Evolutionary conservation across 176 grass and related monocot species (phyloP), one percentile per base, ranked within the genome.

Genomic region (Rhynchospora pubera): DNA sequence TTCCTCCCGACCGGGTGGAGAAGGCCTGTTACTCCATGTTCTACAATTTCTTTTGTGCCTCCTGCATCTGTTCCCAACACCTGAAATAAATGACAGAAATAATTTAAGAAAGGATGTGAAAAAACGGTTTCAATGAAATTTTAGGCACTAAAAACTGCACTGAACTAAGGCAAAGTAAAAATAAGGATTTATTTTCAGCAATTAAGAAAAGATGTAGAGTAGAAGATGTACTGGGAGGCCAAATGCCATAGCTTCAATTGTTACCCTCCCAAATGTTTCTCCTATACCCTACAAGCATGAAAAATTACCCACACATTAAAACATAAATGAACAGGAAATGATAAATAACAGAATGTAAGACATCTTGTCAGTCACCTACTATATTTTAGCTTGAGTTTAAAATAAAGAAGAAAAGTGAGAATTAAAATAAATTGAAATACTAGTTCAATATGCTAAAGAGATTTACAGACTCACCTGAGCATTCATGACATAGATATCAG

Each of bases 171-270:
- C 32, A 5, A 50, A 50, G 5, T 50, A 8, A 50, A 5, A 9
- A 51, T 51, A 11, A 51, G 16, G 18, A 69, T 69, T 55, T 67
- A 16, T 76, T 76, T 76, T 28, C 48, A 53, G 14, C 6, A 56
- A 76, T 55, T 76, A 76, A 55, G 19, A 82, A 24, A 43, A 67
- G 0, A 67, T 82, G 61, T 47, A 16, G 51, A 52, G 34, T 32
- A 78, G 34, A 65, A 78, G 24, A 52, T 34, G 21, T 55, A 90
- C 88, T 67, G 81, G 88, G 50, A 90, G 76, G 82, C 88, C 81
- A 77, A 90, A 90, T 81, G 88, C 88, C 88, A 90, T 90, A 85
- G 88, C 88, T 90, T 90, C 88, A 81, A 90, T 84, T 76, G 85
- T 89, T 45, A 89, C 84, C 55, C 88, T 86, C 52, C 88, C 88